Percentiles rank a stretch among this genome's conserved stretches.
phyloP scores from a whole-genome alignment of 2,329 filamentous ascomycete species.

The Epichloe hybrida region DNA sequence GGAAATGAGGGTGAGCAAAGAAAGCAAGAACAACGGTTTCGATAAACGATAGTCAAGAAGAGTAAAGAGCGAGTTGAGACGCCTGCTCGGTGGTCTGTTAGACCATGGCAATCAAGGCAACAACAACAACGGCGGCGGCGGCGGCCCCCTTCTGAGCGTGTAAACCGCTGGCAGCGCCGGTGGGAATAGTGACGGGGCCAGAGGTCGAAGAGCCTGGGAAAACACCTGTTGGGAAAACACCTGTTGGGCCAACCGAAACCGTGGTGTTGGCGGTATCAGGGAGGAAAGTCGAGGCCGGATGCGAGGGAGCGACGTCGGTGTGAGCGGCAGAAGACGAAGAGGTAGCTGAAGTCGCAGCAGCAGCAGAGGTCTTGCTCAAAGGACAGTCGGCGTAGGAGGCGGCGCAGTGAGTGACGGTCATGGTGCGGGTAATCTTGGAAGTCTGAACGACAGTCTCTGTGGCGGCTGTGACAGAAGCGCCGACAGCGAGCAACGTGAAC shows the following conservation, averaged over 20 bases:
- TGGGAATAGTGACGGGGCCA: slow-evolving; percentile 11
- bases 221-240: slow-evolving; percentile 3
- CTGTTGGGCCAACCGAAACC: slow-evolving; percentile 10
- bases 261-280: slow-evolving; percentile 11
- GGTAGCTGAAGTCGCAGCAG: slow-evolving; percentile 6
- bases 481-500: slow-evolving; percentile 27
- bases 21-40: background rate
- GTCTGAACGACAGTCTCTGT: slow-evolving; percentile 27
- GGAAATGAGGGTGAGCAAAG: background rate
- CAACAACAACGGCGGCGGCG: slow-evolving; percentile 25
- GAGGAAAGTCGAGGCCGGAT: background rate
- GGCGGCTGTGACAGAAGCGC: slow-evolving; percentile 25
- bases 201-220: slow-evolving; percentile 8
- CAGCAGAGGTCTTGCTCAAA: slow-evolving; percentile 13
- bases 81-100: slow-evolving; percentile 11
- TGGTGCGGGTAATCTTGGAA: slow-evolving; percentile 28
- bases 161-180: slow-evolving; percentile 22
- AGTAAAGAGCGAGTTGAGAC: background rate
- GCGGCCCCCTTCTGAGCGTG: slow-evolving; percentile 27
- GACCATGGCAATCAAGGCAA: slow-evolving; percentile 24
- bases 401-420: slow-evolving; percentile 36
- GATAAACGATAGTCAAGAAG: background rate
- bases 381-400: slow-evolving; percentile 31
- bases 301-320: slow-evolving; percentile 1
- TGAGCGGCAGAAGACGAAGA: slow-evolving; percentile 15